These are phyloP conservation scores for Glebionis coronaria DNA, from an alignment of 129 eudicot genomes.

Conservation along the genomic window DNA sequence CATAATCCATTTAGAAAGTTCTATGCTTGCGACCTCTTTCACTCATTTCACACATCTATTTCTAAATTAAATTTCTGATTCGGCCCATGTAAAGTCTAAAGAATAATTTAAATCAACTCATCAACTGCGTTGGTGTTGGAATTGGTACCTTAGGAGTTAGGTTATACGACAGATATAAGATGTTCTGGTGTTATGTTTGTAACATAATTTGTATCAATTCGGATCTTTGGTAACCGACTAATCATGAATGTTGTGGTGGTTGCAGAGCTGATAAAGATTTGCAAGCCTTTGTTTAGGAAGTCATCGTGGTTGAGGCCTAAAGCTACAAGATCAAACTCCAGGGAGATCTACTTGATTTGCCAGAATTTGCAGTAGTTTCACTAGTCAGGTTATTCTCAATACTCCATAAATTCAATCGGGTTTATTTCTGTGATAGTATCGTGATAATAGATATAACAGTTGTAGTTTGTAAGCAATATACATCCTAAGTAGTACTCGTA, in stretches of 20 bases:
- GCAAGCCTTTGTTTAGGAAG: constrained; percentile 78
- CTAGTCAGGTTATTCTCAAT: background rate
- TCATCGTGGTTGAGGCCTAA: constrained; percentile 90
- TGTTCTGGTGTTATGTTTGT: constrained; percentile 5
- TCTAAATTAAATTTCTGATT: too few species aligned
- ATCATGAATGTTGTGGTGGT: constrained; percentile 18
- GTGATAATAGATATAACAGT: too few species aligned
- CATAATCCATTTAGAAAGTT: too few species aligned
- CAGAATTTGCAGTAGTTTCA: constrained; percentile 50
- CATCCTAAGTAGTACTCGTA: too few species aligned
- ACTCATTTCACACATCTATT: too few species aligned
- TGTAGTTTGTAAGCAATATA: too few species aligned
- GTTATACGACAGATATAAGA: background rate
- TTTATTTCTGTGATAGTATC: too few species aligned
- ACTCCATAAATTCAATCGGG: background rate
- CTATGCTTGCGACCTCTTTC: too few species aligned
- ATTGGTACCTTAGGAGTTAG: too few species aligned
- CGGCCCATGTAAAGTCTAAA: too few species aligned
- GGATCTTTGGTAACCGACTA: background rate
- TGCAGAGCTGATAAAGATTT: constrained; percentile 65
- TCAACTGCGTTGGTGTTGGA: too few species aligned
- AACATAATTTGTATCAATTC: background rate
- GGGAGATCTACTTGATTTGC: constrained; percentile 87
- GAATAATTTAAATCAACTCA: too few species aligned
- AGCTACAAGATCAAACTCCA: constrained; percentile 82